phyloP scores from a whole-genome alignment of 2,329 filamentous ascomycete genomes.

The Plenodomus lindquistii region DNA sequence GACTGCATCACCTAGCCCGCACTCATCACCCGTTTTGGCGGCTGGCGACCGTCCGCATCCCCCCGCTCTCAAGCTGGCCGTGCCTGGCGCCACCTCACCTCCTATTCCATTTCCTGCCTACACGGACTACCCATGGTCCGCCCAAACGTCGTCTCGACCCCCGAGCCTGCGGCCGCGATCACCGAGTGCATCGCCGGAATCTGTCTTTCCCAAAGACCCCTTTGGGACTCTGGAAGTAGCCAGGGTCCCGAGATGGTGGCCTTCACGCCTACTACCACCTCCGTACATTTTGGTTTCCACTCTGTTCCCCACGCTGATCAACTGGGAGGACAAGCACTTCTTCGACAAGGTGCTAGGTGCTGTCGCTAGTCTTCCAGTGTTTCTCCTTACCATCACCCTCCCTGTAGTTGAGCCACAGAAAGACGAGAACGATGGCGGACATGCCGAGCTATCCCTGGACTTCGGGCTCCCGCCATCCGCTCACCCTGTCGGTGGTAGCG shows the following conservation, averaged over 20 bases:
- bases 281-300: slow-evolving; percentile 72
- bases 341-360: slow-evolving; percentile 82
- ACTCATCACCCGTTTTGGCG: slow-evolving; percentile 34
- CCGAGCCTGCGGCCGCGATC: slow-evolving; percentile 62
- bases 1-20: slow-evolving; percentile 25
- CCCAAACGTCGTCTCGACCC: slow-evolving; percentile 50
- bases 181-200: slow-evolving; percentile 54
- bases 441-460: slow-evolving; percentile 27
- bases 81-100: slow-evolving; percentile 48
- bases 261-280: slow-evolving; percentile 71
- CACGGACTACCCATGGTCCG: slow-evolving; percentile 56
- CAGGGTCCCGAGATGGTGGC: slow-evolving; percentile 73
- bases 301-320: slow-evolving; percentile 83
- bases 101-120: slow-evolving; percentile 71
- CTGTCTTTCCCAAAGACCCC: slow-evolving; percentile 53
- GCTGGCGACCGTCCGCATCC: slow-evolving; percentile 29
- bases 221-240: slow-evolving; percentile 45
- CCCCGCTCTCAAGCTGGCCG: slow-evolving; percentile 46
- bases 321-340: slow-evolving; percentile 79
- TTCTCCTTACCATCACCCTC: slow-evolving; percentile 85
- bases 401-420: slow-evolving; percentile 80
- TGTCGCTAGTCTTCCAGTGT: slow-evolving; percentile 85
- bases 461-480: slow-evolving; percentile 35
- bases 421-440: slow-evolving; percentile 40
- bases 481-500: slow-evolving; percentile 25